These are phyloP conservation scores for Epichloe sibirici DNA, from an alignment of 2,329 filamentous ascomycete genomes.

Conservation along the genomic window DNA sequence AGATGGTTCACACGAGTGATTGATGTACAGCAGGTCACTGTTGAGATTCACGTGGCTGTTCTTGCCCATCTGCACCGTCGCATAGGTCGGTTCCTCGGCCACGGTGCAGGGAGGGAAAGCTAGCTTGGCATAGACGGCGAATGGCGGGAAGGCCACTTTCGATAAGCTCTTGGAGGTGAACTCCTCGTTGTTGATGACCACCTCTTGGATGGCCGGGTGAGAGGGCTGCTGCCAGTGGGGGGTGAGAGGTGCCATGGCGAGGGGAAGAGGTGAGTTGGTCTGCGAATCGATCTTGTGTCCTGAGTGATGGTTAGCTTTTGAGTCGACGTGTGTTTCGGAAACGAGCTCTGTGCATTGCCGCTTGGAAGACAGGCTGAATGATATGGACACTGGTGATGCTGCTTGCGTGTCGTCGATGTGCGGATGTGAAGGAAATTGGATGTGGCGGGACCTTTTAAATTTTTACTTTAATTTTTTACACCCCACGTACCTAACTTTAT, in stretches of 20 bases:
- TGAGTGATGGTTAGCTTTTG: neutral
- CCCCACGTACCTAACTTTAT: neutral
- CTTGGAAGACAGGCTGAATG: neutral
- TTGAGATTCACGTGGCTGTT: slow-evolving; percentile 49
- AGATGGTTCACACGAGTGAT: slow-evolving; percentile 55
- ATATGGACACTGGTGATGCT: neutral
- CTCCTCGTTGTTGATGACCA: slow-evolving; percentile 38
- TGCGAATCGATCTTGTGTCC: neutral
- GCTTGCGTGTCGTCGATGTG: neutral
- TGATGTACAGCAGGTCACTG: slow-evolving; percentile 55
- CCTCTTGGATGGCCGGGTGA: slow-evolving; percentile 44
- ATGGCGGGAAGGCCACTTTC: slow-evolving; percentile 41
- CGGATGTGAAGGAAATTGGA: neutral
- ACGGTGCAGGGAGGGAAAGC: slow-evolving; percentile 49
- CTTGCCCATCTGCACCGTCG: slow-evolving; percentile 48
- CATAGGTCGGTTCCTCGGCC: slow-evolving; percentile 46
- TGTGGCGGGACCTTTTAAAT: neutral
- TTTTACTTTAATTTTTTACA: neutral
- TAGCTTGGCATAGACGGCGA: slow-evolving; percentile 55
- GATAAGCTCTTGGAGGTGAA: slow-evolving; percentile 51
- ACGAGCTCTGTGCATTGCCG: no score
- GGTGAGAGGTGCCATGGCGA: slow-evolving; percentile 39
- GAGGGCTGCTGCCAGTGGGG: slow-evolving; percentile 48
- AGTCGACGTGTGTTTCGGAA: no score
- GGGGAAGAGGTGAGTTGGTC: neutral